These are phyloP conservation scores for Eucalyptus albens DNA, from an alignment of 345 rosid genomes.

Conservation along the genomic window DNA sequence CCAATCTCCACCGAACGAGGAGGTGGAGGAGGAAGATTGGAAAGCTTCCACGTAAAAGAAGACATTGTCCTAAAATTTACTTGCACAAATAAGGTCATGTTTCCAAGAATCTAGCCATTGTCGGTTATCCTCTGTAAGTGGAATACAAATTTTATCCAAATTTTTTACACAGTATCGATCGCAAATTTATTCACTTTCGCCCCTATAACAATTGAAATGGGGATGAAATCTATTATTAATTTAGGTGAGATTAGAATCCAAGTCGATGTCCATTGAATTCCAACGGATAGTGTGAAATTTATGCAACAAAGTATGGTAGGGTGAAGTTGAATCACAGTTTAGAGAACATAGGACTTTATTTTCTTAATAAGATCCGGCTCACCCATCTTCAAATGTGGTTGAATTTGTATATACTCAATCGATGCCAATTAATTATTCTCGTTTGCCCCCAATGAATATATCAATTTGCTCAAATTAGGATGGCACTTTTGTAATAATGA, in stretches of 20 bases:
- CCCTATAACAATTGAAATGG: rapidly evolving
- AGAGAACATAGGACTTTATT: not conserved
- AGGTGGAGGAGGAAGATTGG: not conserved
- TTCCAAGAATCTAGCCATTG: not conserved
- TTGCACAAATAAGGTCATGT: not conserved
- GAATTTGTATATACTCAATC: not conserved
- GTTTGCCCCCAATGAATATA: not conserved
- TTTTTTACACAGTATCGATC: rapidly evolving
- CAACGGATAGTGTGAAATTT: not conserved
- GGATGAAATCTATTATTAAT: not conserved
- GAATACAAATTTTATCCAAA: not conserved
- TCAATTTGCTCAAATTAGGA: not conserved
- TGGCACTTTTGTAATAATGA: not conserved
- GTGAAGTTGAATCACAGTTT: not conserved
- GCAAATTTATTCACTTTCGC: rapidly evolving
- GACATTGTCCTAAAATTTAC: not conserved
- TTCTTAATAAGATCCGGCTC: not conserved
- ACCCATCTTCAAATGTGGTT: not conserved
- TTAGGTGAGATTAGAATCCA: rapidly evolving
- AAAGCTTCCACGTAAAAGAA: not conserved
- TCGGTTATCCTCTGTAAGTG: rapidly evolving
- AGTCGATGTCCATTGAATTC: rapidly evolving
- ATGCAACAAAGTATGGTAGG: not conserved
- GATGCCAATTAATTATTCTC: not conserved
- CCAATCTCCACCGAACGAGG: not conserved